Evolutionary conservation across 1,284 basidiomycete genomes (phyloP).

Genomic region (Cryptococcus deneoformans): DNA sequence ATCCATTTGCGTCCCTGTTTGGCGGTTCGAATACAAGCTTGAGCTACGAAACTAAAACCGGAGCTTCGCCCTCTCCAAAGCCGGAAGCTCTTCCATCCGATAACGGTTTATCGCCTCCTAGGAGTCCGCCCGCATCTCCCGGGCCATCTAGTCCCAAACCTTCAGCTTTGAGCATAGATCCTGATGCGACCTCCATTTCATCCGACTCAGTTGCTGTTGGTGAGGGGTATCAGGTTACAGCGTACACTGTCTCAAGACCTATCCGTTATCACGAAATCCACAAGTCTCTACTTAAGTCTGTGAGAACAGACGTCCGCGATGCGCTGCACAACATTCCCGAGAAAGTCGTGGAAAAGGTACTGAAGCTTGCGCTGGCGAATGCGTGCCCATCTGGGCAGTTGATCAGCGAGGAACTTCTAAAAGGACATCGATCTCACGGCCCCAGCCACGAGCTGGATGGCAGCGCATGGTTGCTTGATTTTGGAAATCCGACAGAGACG

Average conservation of each 20-base stretch:
- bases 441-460: constrained; percentile 3
- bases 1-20: constrained; percentile 47
- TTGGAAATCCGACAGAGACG: constrained; percentile 47
- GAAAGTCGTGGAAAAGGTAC: constrained; percentile 65
- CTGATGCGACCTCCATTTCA: constrained; percentile 21
- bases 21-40: constrained; percentile 19
- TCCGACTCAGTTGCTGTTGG: constrained; percentile 20
- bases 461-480: constrained; percentile 23
- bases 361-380: constrained; percentile 36
- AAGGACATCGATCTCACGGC: constrained; percentile 14
- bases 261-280: constrained; percentile 55
- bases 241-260: constrained; percentile 42
- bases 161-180: constrained; percentile 32
- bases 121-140: constrained; percentile 39
- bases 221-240: constrained; percentile 43
- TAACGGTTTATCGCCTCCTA: constrained; percentile 59
- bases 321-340: constrained; percentile 55
- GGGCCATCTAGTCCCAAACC: constrained; percentile 42
- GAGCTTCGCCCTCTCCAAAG: constrained; percentile 37
- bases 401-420: constrained; percentile 25
- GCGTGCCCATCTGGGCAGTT: constrained; percentile 18
- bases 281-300: constrained; percentile 59
- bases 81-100: constrained; percentile 4
- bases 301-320: constrained; percentile 60
- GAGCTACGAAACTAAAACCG: constrained; percentile 2